phyloP scores from a whole-genome alignment of 805 yeast genomes.

The Groenewaldozyma salmanticensis region DNA sequence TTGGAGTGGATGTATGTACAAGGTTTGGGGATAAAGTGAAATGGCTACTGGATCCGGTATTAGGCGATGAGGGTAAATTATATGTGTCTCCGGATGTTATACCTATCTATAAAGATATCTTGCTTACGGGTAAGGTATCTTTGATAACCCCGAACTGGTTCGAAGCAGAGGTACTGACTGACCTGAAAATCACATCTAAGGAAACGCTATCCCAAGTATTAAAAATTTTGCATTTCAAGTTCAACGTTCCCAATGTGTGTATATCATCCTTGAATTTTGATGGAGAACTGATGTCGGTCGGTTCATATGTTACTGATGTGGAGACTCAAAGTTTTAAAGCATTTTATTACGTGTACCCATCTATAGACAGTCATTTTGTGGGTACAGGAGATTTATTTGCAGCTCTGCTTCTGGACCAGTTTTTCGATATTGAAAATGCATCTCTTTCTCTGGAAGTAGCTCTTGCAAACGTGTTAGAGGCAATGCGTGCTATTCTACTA shows the following conservation, averaged over 20 bases:
- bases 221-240: conserved; percentile 36
- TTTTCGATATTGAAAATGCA: conserved; percentile 6
- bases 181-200: conserved; percentile 33
- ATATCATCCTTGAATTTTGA: conserved; percentile 45
- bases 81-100: conserved; percentile 56
- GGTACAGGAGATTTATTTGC: conserved; percentile 94
- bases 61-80: conserved; percentile 81
- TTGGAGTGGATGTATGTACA: conserved; percentile 29
- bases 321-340: conserved; percentile 3
- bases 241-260: conserved; percentile 49
- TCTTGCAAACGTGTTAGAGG: conserved; percentile 31
- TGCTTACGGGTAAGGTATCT: conserved; percentile 44
- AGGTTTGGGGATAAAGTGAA: conserved; percentile 21
- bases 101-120: conserved; percentile 45
- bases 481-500: conserved; percentile 39
- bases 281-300: conserved; percentile 32
- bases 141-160: conserved; percentile 86
- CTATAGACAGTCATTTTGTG: conserved; percentile 73
- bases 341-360: conserved; percentile 44
- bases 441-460: conserved; percentile 29
- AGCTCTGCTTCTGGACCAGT: conserved; percentile 61
- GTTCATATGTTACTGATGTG: conserved; percentile 29
- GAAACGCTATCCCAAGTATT: conserved; percentile 40
- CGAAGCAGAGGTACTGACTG: conserved; percentile 68
- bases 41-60: conserved; percentile 80